Conservation (phyloP, 75 land plant genomes). For the Chamaecyparis obtusa region DNA sequence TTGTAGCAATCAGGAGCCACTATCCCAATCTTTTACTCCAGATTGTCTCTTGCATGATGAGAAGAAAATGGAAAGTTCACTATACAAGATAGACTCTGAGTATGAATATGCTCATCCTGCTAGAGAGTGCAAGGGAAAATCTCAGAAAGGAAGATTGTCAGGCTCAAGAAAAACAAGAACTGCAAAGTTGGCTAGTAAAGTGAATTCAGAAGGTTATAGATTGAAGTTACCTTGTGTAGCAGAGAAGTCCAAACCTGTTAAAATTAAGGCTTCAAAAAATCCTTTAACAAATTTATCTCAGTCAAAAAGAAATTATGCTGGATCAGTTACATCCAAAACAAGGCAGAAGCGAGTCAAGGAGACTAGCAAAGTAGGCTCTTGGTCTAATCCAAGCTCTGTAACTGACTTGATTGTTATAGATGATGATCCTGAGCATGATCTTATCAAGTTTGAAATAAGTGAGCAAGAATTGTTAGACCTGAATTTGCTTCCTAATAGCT, state of each 20-base stretch:
- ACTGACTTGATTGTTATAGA: background rate
- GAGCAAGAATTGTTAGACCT: background rate
- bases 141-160: too few species aligned
- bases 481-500: slow-evolving; percentile 3
- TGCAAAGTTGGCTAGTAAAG: too few species aligned
- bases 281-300: background rate
- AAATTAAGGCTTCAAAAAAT: background rate
- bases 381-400: background rate
- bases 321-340: background rate
- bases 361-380: background rate
- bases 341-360: background rate
- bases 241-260: background rate
- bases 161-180: too few species aligned
- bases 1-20: background rate
- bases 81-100: background rate
- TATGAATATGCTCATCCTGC: background rate
- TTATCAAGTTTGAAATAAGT: background rate
- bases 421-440: background rate
- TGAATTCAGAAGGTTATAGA: background rate
- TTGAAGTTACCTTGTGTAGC: background rate
- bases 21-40: background rate
- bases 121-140: too few species aligned
- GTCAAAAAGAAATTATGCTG: background rate
- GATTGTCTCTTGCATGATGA: background rate
- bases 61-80: background rate